Evolutionary conservation across 257 asterid genomes (phyloP), one percentile per base, ranked within the genome.

Genomic region (Solanum gracilifrons): DNA sequence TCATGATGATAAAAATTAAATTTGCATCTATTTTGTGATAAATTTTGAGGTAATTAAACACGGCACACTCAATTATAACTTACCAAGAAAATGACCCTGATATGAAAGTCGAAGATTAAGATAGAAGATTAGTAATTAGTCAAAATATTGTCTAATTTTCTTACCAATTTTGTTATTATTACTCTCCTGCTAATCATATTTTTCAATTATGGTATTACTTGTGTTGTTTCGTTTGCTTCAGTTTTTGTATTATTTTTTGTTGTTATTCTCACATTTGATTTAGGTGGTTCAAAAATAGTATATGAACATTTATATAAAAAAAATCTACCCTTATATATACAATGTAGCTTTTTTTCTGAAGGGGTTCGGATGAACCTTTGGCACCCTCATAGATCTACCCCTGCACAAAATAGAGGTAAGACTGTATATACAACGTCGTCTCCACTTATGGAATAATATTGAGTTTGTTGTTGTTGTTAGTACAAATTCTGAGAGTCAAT

Each of bases 271-370:
- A 6, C 10, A 51, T 6, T 16, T 16, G n/a, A 51, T 51, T 51
- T 16, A 6, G 23, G 64, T 55, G 4, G n/a, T 55, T 18, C 4
- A 55, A 55, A 55, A 55, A 18, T 55, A 55, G n/a, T 55, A 18
- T 6, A 18, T 18, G 64, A 55, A 55, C n/a, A 18, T 6, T 18
- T 55, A 55, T 6, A 55, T 1, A 6, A 1, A 51, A 48, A 46
- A 51, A 51, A 51, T 51, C 4, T 51, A 51, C 4, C 10, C n/a
- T 3, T 6, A 48, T 1, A 6, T 51, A 18, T 51, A 6, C 4
- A 2, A 51, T 51, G n/a, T 18, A 16, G 1, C 2, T 51, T 18
- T 46, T 48, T 4, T 51, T 6, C 0, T 6, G 0, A 51, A 2
- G n/a, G 23, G 10, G 10, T 2, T 55, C 10, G 4, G 0, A 18